A percentile compares a stretch with the other conserved stretches of the same genome.
phyloP scores from a whole-genome alignment of 805 yeast species.

The Metschnikowia lochheadii region DNA sequence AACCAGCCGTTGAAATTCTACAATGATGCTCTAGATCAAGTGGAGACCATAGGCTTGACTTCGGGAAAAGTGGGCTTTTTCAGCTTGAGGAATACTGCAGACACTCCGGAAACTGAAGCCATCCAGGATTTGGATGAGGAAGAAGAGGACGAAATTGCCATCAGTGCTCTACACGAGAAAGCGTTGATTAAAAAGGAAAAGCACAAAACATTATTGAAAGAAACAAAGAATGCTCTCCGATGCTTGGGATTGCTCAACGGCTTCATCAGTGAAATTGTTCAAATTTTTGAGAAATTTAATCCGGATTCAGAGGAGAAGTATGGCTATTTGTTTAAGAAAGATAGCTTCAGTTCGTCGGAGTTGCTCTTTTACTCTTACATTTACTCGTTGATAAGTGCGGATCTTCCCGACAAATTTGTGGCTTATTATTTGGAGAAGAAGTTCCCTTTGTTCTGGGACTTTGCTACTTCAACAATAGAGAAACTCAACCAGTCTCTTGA shows the following conservation, averaged over 20 bases:
- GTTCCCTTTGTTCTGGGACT: conserved; percentile 25
- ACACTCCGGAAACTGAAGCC: conserved; percentile 28
- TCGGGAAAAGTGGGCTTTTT: conserved; percentile 28
- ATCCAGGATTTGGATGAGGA: conserved; percentile 20
- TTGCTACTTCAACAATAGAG: conserved; percentile 12
- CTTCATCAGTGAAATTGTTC: conserved; percentile 18
- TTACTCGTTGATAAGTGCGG: conserved; percentile 24
- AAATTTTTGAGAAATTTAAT: conserved; percentile 15
- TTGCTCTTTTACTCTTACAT: conserved; percentile 39
- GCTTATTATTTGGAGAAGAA: conserved; percentile 28
- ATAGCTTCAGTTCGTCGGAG: conserved; percentile 26
- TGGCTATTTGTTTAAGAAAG: conserved; percentile 18
- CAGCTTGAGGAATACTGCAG: conserved; percentile 17
- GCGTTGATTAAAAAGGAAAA: conserved; percentile 33
- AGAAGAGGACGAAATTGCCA: conserved; percentile 23
- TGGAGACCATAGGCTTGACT: conserved; percentile 29
- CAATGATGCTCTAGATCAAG: conserved; percentile 33
- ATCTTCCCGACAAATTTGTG: conserved; percentile 42
- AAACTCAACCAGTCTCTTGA: conserved; percentile 12
- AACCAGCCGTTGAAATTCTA: conserved; percentile 53
- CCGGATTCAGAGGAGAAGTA: conserved; percentile 11
- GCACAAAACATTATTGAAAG: conserved; percentile 26
- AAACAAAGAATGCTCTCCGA: conserved; percentile 30
- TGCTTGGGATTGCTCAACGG: conserved; percentile 26
- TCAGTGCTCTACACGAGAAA: conserved; percentile 38